A percentile compares a stretch with the other conserved stretches of the same genome.
Conservation (phyloP, 202 grass and related monocot species). For the Digitaria exilis region DNA sequence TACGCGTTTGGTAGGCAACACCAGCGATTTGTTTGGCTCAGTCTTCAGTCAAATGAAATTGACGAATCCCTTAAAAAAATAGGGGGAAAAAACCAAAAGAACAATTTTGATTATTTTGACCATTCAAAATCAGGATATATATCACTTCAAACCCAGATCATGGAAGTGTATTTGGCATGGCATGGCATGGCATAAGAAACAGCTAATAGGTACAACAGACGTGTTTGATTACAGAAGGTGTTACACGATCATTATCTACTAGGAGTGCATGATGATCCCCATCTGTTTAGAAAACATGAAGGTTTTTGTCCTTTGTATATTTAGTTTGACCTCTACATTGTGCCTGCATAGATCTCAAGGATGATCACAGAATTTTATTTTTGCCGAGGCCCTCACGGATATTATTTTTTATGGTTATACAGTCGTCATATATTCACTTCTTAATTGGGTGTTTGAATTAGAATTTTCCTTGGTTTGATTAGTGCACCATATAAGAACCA, state of each 20-base stretch:
- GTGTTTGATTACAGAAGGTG: background rate
- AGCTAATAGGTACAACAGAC: background rate
- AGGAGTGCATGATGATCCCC: background rate
- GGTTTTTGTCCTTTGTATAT: background rate
- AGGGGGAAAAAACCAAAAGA: background rate
- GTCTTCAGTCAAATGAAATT: background rate
- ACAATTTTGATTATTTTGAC: background rate
- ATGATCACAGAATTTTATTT: background rate
- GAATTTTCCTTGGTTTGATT: background rate
- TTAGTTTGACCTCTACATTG: background rate
- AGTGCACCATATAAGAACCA: background rate
- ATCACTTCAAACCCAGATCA: background rate
- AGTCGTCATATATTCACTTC: background rate
- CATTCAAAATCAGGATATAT: background rate
- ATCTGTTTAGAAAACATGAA: background rate
- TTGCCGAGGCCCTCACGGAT: background rate
- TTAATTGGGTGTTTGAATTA: background rate
- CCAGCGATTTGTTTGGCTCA: background rate
- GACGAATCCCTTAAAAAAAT: background rate
- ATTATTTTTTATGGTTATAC: background rate
- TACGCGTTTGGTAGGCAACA: background rate
- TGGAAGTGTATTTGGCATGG: background rate
- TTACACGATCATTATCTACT: background rate
- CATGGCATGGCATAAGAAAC: background rate
- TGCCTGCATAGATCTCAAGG: background rate